Base-by-base conservation (phyloP, 148 eudicot species). In the Salicornia ramosissima region DNA sequence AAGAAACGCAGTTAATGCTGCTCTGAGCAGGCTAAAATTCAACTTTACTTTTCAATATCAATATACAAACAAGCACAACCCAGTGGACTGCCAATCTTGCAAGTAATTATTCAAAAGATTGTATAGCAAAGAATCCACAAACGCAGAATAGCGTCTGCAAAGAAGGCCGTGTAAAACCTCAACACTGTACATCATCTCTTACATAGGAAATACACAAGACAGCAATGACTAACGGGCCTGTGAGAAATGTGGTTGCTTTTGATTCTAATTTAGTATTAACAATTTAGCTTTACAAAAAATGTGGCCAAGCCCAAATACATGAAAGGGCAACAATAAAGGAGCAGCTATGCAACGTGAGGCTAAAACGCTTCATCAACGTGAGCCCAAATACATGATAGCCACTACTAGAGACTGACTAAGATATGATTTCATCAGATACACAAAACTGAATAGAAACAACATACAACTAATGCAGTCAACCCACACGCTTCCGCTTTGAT, bases 401-500 rank as follows among this genome's bases (percentile, higher is more conserved):
- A 78, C 83, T 49, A 63, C 82, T 82, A 83, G 26, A 79, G 53
- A 80, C 61, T 73, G 75, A 82, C 82, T 80, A 73, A 47, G 55
- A 68, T 72, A 64, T 70, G 75, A 59, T 47, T 68, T 78, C 71
- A 69, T 45, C 24, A 72, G 47, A 80, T 77, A 80, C 82, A 83
- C 84, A 81, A 55, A 40, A 74, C 70, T 71, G 71, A 68, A 68
- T 65, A 68, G 46, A 64, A 75, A 71, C 82, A 83, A 86, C 83
- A 86, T 49, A 64, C 68, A 82, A 75, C 67, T 59, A 62, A 28
- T 60, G 79, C 67, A 69, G 25, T 74, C 86, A 93, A 79, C 86
- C 98, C 53, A 86, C 81, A 65, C 89, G 88, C 86, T 93, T 93
- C 76, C 89, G 78, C 78, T 93, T 90, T 43, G 96, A 90, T 76